Percentiles rank a stretch among this genome's conserved stretches.
phyloP scores from a whole-genome alignment of 345 rosid genomes.

The Anastatica hierochuntica region DNA sequence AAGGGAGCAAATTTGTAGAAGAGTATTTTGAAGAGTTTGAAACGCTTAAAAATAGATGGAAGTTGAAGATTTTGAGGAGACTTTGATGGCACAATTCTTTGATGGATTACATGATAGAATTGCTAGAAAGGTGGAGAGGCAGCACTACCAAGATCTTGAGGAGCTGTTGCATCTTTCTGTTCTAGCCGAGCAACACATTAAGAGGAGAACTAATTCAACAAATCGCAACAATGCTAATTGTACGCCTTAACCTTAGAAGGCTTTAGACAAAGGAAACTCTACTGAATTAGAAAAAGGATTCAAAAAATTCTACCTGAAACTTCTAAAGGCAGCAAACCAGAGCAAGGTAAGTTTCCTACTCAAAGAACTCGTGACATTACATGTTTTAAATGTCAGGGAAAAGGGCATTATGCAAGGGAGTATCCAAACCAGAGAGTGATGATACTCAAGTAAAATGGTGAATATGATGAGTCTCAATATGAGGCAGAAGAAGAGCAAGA shows the following conservation, averaged over 20 bases:
- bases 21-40: too few relatives aligned
- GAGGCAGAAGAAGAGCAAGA: background rate
- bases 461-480: background rate
- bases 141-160: background rate
- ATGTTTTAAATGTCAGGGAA: background rate
- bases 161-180: background rate
- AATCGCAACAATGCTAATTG: background rate
- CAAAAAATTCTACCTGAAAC: background rate
- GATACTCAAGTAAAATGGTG: background rate
- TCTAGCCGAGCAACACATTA: background rate
- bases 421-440: background rate
- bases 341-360: too few relatives aligned
- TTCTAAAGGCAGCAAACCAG: background rate
- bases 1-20: too few relatives aligned
- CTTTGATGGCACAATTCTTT: background rate
- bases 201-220: background rate
- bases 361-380: background rate
- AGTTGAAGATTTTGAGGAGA: background rate
- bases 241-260: background rate
- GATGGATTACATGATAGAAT: too few relatives aligned
- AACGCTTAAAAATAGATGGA: too few relatives aligned
- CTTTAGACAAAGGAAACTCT: background rate
- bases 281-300: rapidly evolving
- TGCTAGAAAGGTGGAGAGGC: background rate
- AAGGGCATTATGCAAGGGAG: background rate